Evolutionary conservation across 1,139 yeast species (phyloP), one percentile per base, ranked within the genome.

Genomic region (Martiniozyma asiatica): DNA sequence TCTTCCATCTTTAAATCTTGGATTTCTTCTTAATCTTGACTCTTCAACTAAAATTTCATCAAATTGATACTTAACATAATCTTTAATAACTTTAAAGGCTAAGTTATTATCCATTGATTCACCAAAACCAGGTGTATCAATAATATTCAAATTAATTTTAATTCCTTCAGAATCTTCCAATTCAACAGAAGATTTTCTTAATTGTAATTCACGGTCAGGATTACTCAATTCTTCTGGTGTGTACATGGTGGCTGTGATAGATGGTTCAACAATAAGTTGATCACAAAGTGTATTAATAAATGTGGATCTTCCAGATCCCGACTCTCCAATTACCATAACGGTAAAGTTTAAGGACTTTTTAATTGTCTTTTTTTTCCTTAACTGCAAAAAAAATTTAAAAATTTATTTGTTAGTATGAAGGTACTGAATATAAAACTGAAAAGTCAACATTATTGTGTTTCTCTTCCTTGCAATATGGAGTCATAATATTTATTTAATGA

Each of bases 41-140:
- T 89, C 97, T 55, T 89, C 97, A 10, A 82, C 76, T 42, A 89
- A 66, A 24, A 87, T 92, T 44, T 80, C 84, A 55, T 89, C 98
- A 53, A 81, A 87, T 54, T 87, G 96, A 50, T 76, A 82, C 49
- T 81, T 89, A 42, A 89, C 61, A 51, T 75, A 87, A 37, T 69
- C 70, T 33, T 76, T 73, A 37, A 89, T 75, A 41, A 79, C 79
- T 22, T 62, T 63, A 48, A 81, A 79, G 50, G 60, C 68, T 36
- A 61, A 39, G 27, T 68, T 70, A 45, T 77, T 75, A 49, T 77
- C 76, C 41, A 77, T 54, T 42, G 75, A 74, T 37, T 73, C 80
- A 13, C 85, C 87, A 48, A 75, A 73, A 0, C 89, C 89, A n/a
- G 84, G 82, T 1, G 89, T 73, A 47, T 77, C 85, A 37, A 79